Evolutionary conservation across 2,329 filamentous ascomycete genomes (phyloP), one percentile per base, ranked within the genome.

Genomic region (Aspergillus cejpii): DNA sequence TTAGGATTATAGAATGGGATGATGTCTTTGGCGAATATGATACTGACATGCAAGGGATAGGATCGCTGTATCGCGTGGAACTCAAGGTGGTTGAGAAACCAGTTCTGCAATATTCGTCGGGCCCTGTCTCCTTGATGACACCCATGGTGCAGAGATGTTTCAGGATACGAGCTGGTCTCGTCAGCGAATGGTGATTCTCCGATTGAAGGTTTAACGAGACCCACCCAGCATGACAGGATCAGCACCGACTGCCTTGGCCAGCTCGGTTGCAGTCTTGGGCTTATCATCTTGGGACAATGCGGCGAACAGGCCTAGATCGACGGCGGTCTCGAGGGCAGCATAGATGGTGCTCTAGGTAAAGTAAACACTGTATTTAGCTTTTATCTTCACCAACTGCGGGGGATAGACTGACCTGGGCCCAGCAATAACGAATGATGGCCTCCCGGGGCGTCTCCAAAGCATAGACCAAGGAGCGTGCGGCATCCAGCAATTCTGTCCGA

Each of bases 361-460:
- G 11, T 15, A 28, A 11, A 11, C 4, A 31, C 6, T 15, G 24
- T n/a, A 15, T 20, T 4, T 27, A 21, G 5, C n/a, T n/a, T n/a
- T n/a, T n/a, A n/a, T n/a, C n/a, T n/a, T n/a, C n/a, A n/a, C n/a
- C n/a, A n/a, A n/a, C n/a, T n/a, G n/a, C n/a, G n/a, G n/a, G n/a
- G n/a, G n/a, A n/a, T n/a, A n/a, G 12, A 43, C 42, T 15, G 43
- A 59, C 58, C 62, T 75, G 63, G 0, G 68, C 70, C 70, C 72
- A 75, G 48, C 57, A 63, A 36, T 74, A 70, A 43, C 69, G 63
- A 42, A 74, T 63, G 63, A 75, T 73, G 0, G 71, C 70, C 56
- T 76, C 73, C 5, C 72, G 62, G 0, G 73, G 73, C 0, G 70
- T 74, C 51, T 76, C 72, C 10, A 65, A 56, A 43, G 51, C 64